A percentile compares a stretch with the other conserved stretches of the same genome.
phyloP scores from a whole-genome alignment of 1,284 basidiomycete species.

The Butyriboletus appendiculatus region DNA sequence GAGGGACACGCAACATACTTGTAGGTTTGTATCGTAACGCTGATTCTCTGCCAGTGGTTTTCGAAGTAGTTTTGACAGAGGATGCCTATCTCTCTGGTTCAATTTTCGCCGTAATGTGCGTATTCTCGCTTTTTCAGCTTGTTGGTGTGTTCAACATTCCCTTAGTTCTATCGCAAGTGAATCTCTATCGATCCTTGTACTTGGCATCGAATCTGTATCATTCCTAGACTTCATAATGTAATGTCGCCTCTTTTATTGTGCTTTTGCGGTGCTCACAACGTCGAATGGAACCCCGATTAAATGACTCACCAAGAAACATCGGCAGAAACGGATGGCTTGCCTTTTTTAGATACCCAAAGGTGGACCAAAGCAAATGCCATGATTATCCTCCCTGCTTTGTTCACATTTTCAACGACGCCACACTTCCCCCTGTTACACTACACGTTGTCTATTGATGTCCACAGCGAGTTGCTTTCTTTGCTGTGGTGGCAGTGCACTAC shows the following conservation, averaged over 20 bases:
- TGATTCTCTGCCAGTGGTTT: slow-evolving; percentile 59
- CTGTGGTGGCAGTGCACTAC: slow-evolving; percentile 9
- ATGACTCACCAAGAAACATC: slow-evolving; percentile 1
- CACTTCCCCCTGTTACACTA: background rate
- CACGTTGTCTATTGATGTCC: slow-evolving; percentile 1
- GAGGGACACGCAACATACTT: slow-evolving; percentile 18
- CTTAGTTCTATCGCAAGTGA: slow-evolving; percentile 73
- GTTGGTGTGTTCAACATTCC: slow-evolving; percentile 16
- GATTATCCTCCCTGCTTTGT: slow-evolving; percentile 24
- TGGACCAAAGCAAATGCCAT: slow-evolving; percentile 5
- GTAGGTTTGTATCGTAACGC: slow-evolving; percentile 3
- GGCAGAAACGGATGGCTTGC: slow-evolving; percentile 7
- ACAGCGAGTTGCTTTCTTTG: slow-evolving; percentile 12
- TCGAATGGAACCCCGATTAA: slow-evolving; percentile 5
- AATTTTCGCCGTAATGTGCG: slow-evolving; percentile 86
- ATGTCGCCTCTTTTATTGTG: slow-evolving; percentile 20
- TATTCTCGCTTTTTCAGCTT: slow-evolving; percentile 15
- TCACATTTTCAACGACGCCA: slow-evolving; percentile 13
- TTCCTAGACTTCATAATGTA: slow-evolving; percentile 22
- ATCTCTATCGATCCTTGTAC: slow-evolving; percentile 14
- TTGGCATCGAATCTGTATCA: slow-evolving; percentile 17
- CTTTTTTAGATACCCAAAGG: slow-evolving; percentile 14
- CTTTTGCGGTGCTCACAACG: slow-evolving; percentile 16
- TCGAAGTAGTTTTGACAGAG: slow-evolving; percentile 82
- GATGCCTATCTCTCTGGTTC: slow-evolving; percentile 86